These are phyloP conservation scores for Apiospora malaysiana DNA, from an alignment of 2,329 filamentous ascomycete genomes.

Conservation along the genomic window DNA sequence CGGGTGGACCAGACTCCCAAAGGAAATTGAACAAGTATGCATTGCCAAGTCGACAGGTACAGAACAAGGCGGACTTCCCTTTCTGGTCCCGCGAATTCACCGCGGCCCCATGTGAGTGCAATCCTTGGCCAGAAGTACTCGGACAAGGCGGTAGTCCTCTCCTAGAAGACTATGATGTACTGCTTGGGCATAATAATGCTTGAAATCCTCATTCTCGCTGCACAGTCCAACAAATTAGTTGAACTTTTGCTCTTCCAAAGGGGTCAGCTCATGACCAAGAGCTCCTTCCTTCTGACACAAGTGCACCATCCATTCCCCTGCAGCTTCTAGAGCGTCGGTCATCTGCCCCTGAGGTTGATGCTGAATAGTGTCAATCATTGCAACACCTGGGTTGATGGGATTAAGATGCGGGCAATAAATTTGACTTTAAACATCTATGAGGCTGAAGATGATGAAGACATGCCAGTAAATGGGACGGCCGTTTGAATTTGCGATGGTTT, in stretches of 20 bases:
- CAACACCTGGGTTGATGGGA: too few species aligned
- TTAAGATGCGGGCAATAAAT: too few species aligned
- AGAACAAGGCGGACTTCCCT: background rate
- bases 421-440: too few species aligned
- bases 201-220: background rate
- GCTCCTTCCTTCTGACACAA: background rate
- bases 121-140: background rate
- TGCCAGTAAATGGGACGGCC: too few species aligned
- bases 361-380: too few species aligned
- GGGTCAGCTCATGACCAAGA: background rate
- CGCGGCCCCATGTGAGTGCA: background rate
- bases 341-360: too few species aligned
- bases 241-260: background rate
- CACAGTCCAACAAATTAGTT: background rate
- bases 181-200: background rate
- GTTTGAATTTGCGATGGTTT: too few species aligned
- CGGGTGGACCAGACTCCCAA: background rate
- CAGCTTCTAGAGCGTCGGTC: background rate
- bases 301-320: background rate
- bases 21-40: background rate
- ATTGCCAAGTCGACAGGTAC: background rate
- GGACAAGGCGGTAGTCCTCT: background rate
- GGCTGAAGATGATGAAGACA: too few species aligned
- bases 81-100: background rate
- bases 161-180: background rate